Conservation (phyloP, 2,329 filamentous ascomycete species). For the Penicillium sp. region DNA sequence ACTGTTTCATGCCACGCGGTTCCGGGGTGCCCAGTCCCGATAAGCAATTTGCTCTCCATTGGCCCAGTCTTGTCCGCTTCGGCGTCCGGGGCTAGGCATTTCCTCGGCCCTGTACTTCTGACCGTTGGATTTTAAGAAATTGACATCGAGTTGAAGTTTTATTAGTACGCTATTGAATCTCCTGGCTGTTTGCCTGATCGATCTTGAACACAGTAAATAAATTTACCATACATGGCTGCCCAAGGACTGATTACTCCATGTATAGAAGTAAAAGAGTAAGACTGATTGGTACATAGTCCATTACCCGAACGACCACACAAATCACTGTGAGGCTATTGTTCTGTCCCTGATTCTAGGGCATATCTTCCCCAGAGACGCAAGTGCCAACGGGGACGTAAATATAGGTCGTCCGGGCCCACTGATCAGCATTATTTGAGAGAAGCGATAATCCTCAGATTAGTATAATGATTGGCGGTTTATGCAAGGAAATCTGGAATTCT, state of each 20-base stretch:
- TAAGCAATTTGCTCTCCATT: slow-evolving; percentile 26
- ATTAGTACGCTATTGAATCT: slow-evolving; percentile 10
- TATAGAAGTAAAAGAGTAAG: not conserved
- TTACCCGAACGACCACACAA: not conserved
- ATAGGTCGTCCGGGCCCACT: not conserved
- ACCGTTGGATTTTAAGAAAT: not conserved
- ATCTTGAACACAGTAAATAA: not conserved
- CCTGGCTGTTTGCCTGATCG: not conserved
- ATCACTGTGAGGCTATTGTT: not conserved
- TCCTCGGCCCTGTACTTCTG: not conserved
- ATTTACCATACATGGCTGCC: too few relatives aligned
- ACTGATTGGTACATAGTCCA: not conserved
- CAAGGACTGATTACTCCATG: too few relatives aligned
- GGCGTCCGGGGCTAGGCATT: slow-evolving; percentile 19
- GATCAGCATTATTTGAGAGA: not conserved
- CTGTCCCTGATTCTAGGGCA: not conserved
- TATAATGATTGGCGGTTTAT: not conserved
- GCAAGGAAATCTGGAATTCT: not conserved
- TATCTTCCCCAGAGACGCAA: not conserved
- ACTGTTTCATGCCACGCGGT: slow-evolving; percentile 12
- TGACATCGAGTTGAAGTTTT: slow-evolving; percentile 9
- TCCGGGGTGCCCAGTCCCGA: slow-evolving; percentile 18
- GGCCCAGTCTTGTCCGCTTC: slow-evolving; percentile 12
- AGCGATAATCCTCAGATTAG: not conserved
- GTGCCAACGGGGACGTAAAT: not conserved